Evolutionary conservation across 805 yeast species (phyloP), one percentile per base, ranked within the genome.

Genomic region (Tetrapisispora phaffii): DNA sequence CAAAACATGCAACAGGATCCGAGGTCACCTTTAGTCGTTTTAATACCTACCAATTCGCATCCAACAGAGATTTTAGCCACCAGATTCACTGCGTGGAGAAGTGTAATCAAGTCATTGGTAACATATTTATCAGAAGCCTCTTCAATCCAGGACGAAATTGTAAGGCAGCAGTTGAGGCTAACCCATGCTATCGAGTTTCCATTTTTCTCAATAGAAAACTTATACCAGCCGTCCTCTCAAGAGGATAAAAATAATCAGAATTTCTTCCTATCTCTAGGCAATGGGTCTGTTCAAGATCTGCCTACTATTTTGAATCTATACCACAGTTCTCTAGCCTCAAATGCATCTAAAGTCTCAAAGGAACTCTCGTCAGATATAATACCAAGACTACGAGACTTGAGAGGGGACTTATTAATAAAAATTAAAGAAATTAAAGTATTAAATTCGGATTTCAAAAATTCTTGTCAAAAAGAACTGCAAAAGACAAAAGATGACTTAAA

Each of bases 41-140:
- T 69, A 23, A 67, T 82, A 34, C 88, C 88, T 6, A 70, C 76
- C 7, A 63, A 67, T 38, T 77, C 83, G 2, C 78, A 78, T 54
- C 98, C 97, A 12, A 88, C 97, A 1, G 97, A 89, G 47, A 77
- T 85, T 7, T 69, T 90, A 48, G 93, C 96, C 1, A 73, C 77
- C 26, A 72, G 98, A 50, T 89, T 90, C 61, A 74, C 80, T 41
- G 83, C 94, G 3, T 90, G 97, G 96, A 72, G 96, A 48, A 73
- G 76, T 37, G 77, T 89, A 44, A 80, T 88, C 46, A 79, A 80
- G 49, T 82, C 90, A 26, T 66, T 90, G 44, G 72, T 85, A 17
- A 77, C 74, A 39, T 90, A 90, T 59, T 71, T 90, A 50, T 76
- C 76, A 50, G 96, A 88, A 58, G 81, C 80, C 29, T 87, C 86